Conservation (phyloP, 2,329 filamentous ascomycete genomes). For the Anisogramma anomala region DNA sequence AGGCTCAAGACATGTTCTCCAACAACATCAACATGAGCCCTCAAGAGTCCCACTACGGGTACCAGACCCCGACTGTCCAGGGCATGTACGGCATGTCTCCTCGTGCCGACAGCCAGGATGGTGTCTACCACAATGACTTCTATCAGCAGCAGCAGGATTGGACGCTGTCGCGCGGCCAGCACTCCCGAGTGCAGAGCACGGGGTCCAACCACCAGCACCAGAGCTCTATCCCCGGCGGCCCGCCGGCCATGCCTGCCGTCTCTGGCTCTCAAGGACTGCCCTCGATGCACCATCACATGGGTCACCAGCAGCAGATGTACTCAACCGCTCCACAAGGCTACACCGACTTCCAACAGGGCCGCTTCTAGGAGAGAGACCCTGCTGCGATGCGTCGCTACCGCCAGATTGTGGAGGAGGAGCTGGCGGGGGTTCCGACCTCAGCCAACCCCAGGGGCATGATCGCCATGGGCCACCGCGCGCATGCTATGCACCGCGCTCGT, state of each 20-base stretch:
- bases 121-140: constrained; percentile 1
- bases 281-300: constrained; percentile 11
- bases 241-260: neutral
- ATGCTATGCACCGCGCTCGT: neutral
- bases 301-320: constrained; percentile 6
- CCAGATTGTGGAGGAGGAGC: neutral
- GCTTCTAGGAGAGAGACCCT: neutral
- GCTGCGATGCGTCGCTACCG: neutral
- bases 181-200: constrained; percentile 12
- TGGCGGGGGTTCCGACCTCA: too few species aligned
- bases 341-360: constrained; percentile 2
- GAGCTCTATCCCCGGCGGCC: constrained; percentile 4
- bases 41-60: constrained; percentile 3
- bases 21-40: constrained; percentile 7
- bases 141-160: constrained; percentile 5
- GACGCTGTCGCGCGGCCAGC: constrained; percentile 3
- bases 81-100: constrained; percentile 4
- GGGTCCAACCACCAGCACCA: constrained; percentile 6
- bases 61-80: constrained; percentile 3
- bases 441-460: neutral
- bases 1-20: constrained; percentile 4
- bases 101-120: constrained; percentile 1
- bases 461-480: neutral
- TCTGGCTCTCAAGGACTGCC: constrained; percentile 4
- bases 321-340: neutral